A percentile compares a stretch with the other conserved stretches of the same genome.
These are phyloP conservation scores for Nannizzia gypsea DNA, from an alignment of 2,329 filamentous ascomycete genomes.

Conservation along the genomic window DNA sequence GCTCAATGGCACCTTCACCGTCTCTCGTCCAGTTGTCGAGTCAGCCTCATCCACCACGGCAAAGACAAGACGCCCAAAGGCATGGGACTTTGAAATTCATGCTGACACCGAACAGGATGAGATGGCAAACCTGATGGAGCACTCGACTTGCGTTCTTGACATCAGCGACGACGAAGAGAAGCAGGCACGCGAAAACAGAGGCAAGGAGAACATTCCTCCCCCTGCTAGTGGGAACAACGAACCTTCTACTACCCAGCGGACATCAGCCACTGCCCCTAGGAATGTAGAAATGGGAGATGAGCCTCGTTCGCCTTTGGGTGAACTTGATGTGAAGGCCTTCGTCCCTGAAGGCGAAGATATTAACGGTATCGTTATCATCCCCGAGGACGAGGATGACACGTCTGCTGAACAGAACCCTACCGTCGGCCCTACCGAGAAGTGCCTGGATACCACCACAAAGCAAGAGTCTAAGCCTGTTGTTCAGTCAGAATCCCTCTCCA, in stretches of 20 bases:
- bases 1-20: slow-evolving; percentile 54
- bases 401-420: background rate
- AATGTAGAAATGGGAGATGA: slow-evolving; percentile 51
- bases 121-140: slow-evolving; percentile 84
- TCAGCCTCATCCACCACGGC: slow-evolving; percentile 38
- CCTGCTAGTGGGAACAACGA: slow-evolving; percentile 27
- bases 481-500: slow-evolving; percentile 7
- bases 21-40: slow-evolving; percentile 29
- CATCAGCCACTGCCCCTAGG: slow-evolving; percentile 20
- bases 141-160: slow-evolving; percentile 74
- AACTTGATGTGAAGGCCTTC: slow-evolving; percentile 56
- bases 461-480: background rate
- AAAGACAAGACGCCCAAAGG: slow-evolving; percentile 41
- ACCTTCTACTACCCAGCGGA: slow-evolving; percentile 48
- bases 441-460: background rate
- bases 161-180: slow-evolving; percentile 72
- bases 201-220: slow-evolving; percentile 92
- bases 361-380: background rate
- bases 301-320: slow-evolving; percentile 53
- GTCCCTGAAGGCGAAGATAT: slow-evolving; percentile 48
- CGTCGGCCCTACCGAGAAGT: background rate
- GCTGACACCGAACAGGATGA: slow-evolving; percentile 85
- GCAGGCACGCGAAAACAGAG: slow-evolving; percentile 49
- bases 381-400: slow-evolving; percentile 6
- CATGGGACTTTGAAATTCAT: slow-evolving; percentile 89